Evolutionary conservation across 305 asterid species (phyloP).

Genomic region (Fraxinus platypoda): DNA sequence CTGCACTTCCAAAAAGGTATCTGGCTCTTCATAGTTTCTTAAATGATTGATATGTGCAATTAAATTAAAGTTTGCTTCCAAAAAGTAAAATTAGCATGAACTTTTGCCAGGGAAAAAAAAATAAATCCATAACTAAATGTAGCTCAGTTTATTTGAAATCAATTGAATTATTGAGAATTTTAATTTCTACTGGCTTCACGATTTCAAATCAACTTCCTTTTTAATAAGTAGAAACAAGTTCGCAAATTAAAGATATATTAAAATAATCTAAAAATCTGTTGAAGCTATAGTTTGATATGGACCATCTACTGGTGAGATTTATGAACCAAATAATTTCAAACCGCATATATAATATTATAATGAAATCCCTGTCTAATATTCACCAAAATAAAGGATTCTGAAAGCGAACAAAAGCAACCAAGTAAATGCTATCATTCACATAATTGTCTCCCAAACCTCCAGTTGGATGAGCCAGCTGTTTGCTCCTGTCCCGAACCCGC

Average conservation of each 20-base stretch:
- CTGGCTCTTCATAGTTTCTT: background rate
- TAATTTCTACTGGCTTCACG: background rate
- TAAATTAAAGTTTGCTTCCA: background rate
- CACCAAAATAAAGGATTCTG: background rate
- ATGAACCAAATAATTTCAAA: background rate
- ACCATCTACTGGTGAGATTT: background rate
- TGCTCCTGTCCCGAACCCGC: conserved; percentile 45
- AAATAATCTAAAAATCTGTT: background rate
- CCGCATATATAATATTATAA: background rate
- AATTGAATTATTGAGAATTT: background rate
- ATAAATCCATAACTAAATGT: background rate
- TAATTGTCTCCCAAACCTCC: conserved; percentile 37
- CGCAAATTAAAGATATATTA: background rate
- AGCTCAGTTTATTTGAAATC: background rate
- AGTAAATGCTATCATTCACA: background rate
- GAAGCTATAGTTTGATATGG: background rate
- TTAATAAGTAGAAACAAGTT: background rate
- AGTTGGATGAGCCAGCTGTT: conserved; percentile 48
- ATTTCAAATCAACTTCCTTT: background rate
- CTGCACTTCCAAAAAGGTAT: background rate
- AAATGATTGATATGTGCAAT: background rate
- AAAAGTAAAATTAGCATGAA: background rate
- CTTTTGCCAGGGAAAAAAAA: background rate
- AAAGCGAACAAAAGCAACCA: background rate
- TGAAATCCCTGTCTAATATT: background rate